These are phyloP conservation scores for Colletotrichum trifolii DNA, from an alignment of 2,329 filamentous ascomycete genomes.

Conservation along the genomic window DNA sequence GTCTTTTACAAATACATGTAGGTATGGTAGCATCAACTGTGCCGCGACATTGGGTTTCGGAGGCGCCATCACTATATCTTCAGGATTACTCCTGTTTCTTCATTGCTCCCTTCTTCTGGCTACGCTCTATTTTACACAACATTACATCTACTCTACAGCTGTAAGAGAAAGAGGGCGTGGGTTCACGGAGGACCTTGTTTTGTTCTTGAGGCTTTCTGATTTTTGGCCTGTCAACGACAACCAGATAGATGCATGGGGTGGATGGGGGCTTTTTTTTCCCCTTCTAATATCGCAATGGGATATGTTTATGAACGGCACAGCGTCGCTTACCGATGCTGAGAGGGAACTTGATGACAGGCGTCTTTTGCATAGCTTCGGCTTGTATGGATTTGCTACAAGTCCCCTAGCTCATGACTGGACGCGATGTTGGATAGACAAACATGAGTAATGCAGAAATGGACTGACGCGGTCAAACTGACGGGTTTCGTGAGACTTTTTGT, in stretches of 20 bases:
- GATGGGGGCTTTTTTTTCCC: not conserved
- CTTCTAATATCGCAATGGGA: not conserved
- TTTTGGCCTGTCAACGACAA: too few relatives aligned
- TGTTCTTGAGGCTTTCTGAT: too few relatives aligned
- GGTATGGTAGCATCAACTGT: conserved; percentile 20
- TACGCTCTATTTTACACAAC: too few relatives aligned
- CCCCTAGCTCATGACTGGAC: conserved; percentile 6
- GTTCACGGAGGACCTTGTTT: too few relatives aligned
- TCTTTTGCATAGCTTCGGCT: conserved; percentile 21
- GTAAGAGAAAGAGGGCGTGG: too few relatives aligned
- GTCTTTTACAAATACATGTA: conserved; percentile 13
- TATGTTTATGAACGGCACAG: conserved; percentile 21
- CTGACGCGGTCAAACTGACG: conserved; percentile 14
- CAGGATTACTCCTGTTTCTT: not conserved
- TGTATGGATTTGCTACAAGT: conserved; percentile 7
- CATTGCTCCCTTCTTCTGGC: too few relatives aligned
- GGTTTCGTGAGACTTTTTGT: not conserved
- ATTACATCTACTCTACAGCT: too few relatives aligned
- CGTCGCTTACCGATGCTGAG: conserved; percentile 15
- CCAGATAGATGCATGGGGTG: too few relatives aligned
- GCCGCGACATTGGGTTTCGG: conserved; percentile 11
- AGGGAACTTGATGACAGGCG: conserved; percentile 27
- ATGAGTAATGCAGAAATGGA: conserved; percentile 37
- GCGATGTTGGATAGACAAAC: conserved; percentile 33
- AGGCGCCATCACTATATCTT: conserved; percentile 2